Base-by-base conservation (phyloP, 2,329 filamentous ascomycete species). In the Colletotrichum sansevieriae region DNA sequence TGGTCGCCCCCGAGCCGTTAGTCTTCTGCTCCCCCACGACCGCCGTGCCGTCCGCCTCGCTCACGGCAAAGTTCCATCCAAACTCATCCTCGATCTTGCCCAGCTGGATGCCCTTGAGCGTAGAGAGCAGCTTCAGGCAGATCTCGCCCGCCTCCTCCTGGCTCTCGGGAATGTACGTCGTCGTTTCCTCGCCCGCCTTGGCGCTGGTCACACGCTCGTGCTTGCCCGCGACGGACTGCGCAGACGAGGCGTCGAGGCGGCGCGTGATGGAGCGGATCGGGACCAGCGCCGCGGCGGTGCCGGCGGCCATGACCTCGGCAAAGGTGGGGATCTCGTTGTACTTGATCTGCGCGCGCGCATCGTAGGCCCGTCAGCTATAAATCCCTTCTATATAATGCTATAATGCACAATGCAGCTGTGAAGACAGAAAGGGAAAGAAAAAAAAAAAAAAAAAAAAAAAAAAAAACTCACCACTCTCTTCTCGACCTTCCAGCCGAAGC, bases 211-310 rank as follows among this genome's bases (percentile, higher is more conserved):
- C 73, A 20, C 82, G 81, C 18, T 78, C 59, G 66, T 83, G 78
- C 65, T 78, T 75, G 9, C 75, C 68, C 11, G 78, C 74, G 54
- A 82, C 79, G 18, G 82, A 83, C 44, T 79, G 77, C 12, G 81
- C 72, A 13, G 81, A 80, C 4, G 78, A 75, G 1, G 80, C 73
- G 58, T 77, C 72, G 52, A 81, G 71, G 49, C 84, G 87, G 75
- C 94, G 89, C 3, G 93, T 96, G 78, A 98, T 97, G 73, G 92
- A 96, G 70, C 92, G 92, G 79, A 98, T 96, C 1, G 95, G 95
- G 3, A 98, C 95, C 62, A 99, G 85, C 0, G 93, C 93, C 0
- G 95, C 95, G 0, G 95, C 95, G 0, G 95, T 98, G 1, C 95
- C 95, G 3, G 94, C 95, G 4, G 95, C 96, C 81, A 98, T 90